A percentile compares a stretch with the other conserved stretches of the same genome.
phyloP scores from a whole-genome alignment of 2,329 filamentous ascomycete genomes.

The Elsinoe batatas region DNA sequence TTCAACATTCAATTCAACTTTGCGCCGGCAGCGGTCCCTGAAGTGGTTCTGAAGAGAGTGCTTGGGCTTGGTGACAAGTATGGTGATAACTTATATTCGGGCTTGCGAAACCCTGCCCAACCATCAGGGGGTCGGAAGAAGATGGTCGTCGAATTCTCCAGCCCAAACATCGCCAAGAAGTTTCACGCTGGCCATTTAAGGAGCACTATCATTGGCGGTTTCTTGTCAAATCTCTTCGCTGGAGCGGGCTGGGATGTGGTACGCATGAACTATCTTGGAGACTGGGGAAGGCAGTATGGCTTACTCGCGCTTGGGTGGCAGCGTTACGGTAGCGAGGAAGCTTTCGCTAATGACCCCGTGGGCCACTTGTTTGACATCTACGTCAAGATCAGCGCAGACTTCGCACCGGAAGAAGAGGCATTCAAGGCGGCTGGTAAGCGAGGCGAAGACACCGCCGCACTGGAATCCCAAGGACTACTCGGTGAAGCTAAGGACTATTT shows the following conservation, averaged over 20 bases:
- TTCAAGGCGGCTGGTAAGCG: constrained; percentile 45
- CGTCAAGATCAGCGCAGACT: constrained; percentile 59
- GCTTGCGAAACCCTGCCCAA: constrained; percentile 52
- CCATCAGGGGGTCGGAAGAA: constrained; percentile 53
- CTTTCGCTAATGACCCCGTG: constrained; percentile 62
- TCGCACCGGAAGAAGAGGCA: constrained; percentile 54
- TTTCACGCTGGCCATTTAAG: constrained; percentile 67
- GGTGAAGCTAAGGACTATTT: constrained; percentile 57
- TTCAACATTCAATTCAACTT: constrained; percentile 73
- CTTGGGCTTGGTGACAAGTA: constrained; percentile 51
- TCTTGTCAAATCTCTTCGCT: constrained; percentile 60
- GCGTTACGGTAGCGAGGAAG: constrained; percentile 63
- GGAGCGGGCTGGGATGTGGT: constrained; percentile 60
- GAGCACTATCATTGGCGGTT: constrained; percentile 67
- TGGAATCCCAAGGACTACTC: constrained; percentile 40
- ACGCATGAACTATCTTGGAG: constrained; percentile 65
- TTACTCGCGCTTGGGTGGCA: constrained; percentile 65
- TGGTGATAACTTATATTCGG: constrained; percentile 51
- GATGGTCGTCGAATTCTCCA: constrained; percentile 71
- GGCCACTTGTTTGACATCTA: constrained; percentile 77
- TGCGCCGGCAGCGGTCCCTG: constrained; percentile 54
- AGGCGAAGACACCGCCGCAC: constrained; percentile 39
- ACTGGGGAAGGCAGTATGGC: constrained; percentile 68
- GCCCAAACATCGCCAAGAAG: constrained; percentile 77
- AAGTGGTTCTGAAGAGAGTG: constrained; percentile 60